A percentile compares a stretch with the other conserved stretches of the same genome.
Conservation (phyloP, 202 grass and related monocot species). For the Thinopyrum obtusiflorum region DNA sequence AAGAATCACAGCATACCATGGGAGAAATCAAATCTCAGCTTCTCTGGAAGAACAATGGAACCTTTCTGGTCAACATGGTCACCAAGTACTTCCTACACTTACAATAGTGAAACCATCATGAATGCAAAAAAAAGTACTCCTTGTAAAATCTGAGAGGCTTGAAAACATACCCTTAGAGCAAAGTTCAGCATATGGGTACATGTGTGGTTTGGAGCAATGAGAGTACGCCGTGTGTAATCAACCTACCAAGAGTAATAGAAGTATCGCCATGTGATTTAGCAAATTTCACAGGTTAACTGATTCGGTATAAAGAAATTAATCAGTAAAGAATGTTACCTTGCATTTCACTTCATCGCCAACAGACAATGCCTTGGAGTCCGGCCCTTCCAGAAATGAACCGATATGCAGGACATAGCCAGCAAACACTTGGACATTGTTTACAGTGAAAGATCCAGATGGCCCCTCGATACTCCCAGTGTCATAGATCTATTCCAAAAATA, state of each 20-base stretch:
- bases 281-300: background rate
- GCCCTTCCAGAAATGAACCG: conserved; percentile 54
- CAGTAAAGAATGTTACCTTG: conserved; percentile 50
- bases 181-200: conserved; percentile 99
- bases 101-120: conserved; percentile 17
- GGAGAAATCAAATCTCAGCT: conserved; percentile 96
- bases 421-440: conserved; percentile 83
- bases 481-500: conserved; percentile 57
- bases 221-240: conserved; percentile 75
- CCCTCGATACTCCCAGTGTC: conserved; percentile 89
- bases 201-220: conserved; percentile 94
- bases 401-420: conserved; percentile 89
- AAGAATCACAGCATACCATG: conserved; percentile 60
- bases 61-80: conserved; percentile 98
- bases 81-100: conserved; percentile 88
- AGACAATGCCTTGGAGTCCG: conserved; percentile 43
- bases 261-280: background rate
- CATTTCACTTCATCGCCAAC: conserved; percentile 72
- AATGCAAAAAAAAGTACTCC: background rate
- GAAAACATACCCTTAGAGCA: conserved; percentile 72
- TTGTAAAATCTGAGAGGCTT: conserved; percentile 17
- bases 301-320: conserved; percentile 7
- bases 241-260: conserved; percentile 57
- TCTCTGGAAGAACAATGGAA: conserved; percentile 97
- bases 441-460: conserved; percentile 75